Conservation (phyloP, 495 filamentous ascomycete species). For the Neurospora intermedia region DNA sequence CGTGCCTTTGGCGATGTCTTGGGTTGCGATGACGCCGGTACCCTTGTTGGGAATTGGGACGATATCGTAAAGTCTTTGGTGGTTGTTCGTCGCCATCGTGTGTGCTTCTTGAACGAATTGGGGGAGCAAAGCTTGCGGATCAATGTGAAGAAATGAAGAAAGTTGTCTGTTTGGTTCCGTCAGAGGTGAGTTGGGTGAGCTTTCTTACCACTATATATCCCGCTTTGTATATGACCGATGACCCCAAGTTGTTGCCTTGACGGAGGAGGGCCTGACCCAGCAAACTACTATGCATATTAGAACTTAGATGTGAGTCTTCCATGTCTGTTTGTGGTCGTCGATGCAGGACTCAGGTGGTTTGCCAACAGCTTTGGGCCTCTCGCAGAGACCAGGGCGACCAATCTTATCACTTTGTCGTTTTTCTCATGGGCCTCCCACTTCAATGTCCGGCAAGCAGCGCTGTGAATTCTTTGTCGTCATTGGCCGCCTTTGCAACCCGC, state of each 20-base stretch:
- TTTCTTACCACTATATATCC: not conserved
- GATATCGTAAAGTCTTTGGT: not conserved
- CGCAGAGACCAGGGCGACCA: not conserved
- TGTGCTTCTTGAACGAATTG: not conserved
- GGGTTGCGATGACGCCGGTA: constrained; percentile 21
- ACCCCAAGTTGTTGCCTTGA: not conserved
- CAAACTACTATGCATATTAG: not conserved
- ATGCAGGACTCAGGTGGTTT: not conserved
- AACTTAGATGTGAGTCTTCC: not conserved
- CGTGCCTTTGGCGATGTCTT: constrained; percentile 22
- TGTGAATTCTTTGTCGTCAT: too few relatives aligned
- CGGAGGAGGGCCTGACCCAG: not conserved
- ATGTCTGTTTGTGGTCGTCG: not conserved
- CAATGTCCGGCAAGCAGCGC: not conserved
- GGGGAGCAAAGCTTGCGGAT: not conserved
- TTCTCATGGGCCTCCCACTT: not conserved
- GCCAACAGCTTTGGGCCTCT: not conserved
- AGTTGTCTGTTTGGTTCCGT: not conserved
- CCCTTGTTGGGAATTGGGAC: constrained; percentile 8
- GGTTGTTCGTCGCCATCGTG: not conserved
- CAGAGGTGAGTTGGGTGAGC: not conserved
- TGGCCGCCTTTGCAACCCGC: too few relatives aligned
- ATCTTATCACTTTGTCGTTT: not conserved
- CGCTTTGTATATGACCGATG: not conserved
- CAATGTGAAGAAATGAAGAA: not conserved